Conservation (phyloP, 257 asterid genomes). For the Echites panduratus region DNA sequence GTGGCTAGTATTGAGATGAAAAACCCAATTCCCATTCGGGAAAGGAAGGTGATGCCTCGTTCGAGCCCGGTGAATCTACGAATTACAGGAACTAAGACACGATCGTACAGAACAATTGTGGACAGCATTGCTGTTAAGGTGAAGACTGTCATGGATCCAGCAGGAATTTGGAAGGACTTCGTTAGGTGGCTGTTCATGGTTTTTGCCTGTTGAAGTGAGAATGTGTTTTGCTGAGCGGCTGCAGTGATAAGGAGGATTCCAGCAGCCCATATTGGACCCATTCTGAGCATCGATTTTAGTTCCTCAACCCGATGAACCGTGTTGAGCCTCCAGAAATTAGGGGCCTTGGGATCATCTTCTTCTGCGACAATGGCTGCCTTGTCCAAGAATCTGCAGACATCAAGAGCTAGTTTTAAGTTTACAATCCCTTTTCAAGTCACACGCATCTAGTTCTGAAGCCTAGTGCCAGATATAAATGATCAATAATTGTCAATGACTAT, state of each 20-base stretch:
- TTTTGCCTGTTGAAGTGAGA: conserved; percentile 73
- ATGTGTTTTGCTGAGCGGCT: conserved; percentile 71
- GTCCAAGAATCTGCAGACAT: conserved; percentile 57
- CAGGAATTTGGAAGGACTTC: conserved; percentile 53
- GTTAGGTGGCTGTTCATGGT: conserved; percentile 75
- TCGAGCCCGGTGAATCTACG: conserved; percentile 62
- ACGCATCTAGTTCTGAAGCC: background rate
- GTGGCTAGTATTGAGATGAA: conserved; percentile 53
- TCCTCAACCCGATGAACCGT: conserved; percentile 90
- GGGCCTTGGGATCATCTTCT: conserved; percentile 49
- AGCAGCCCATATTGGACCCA: conserved; percentile 97
- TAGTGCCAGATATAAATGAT: background rate
- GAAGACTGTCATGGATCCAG: conserved; percentile 79
- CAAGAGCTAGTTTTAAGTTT: background rate
- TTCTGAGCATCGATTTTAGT: conserved; percentile 63
- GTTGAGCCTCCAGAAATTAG: conserved; percentile 58
- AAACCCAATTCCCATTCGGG: conserved; percentile 71
- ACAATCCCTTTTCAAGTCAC: background rate
- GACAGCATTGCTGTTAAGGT: conserved; percentile 55
- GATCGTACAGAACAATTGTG: conserved; percentile 61
- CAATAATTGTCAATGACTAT: background rate
- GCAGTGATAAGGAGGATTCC: conserved; percentile 80
- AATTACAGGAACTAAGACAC: conserved; percentile 51
- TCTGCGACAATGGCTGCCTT: conserved; percentile 62
- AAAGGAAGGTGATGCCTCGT: conserved; percentile 67